Percentiles rank a stretch among this genome's conserved stretches.
These are phyloP conservation scores for Hura crepitans DNA, from an alignment of 441 rosid species.

Conservation along the genomic window DNA sequence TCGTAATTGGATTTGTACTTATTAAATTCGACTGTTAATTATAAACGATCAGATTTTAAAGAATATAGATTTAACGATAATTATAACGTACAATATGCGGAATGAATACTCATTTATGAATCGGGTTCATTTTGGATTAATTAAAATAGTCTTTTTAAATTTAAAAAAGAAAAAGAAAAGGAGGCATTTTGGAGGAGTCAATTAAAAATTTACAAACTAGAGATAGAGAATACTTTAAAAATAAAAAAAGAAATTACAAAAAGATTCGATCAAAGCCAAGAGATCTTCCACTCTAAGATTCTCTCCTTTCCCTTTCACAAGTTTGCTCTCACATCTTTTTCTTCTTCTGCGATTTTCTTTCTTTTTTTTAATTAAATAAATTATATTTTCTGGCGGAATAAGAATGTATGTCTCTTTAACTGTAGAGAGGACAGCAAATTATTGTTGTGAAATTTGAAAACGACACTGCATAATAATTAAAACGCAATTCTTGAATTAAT, in stretches of 20 bases:
- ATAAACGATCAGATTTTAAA: too few relatives aligned
- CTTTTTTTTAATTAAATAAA: neutral
- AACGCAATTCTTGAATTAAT: neutral
- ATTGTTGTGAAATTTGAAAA: conserved; percentile 25
- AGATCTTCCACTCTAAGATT: conserved; percentile 29
- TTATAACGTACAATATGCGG: too few relatives aligned
- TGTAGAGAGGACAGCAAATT: conserved; percentile 26
- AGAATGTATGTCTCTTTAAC: conserved; percentile 25
- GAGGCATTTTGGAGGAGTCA: too few relatives aligned
- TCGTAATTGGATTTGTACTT: too few relatives aligned
- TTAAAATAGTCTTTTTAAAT: too few relatives aligned
- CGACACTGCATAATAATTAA: conserved; percentile 20
- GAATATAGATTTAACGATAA: too few relatives aligned
- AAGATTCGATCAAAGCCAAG: conserved; percentile 29
- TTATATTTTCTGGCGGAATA: conserved; percentile 29
- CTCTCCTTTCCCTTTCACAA: conserved; percentile 31
- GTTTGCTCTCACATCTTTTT: conserved; percentile 34
- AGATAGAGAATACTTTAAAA: neutral
- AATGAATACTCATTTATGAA: too few relatives aligned
- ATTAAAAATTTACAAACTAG: too few relatives aligned
- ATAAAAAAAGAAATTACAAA: neutral
- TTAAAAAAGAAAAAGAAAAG: too few relatives aligned
- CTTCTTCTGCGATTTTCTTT: neutral
- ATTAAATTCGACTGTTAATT: too few relatives aligned
- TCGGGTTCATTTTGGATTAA: too few relatives aligned